Evolutionary conservation across 495 filamentous ascomycete genomes (phyloP).

Genomic region (Penicilliopsis zonata): DNA sequence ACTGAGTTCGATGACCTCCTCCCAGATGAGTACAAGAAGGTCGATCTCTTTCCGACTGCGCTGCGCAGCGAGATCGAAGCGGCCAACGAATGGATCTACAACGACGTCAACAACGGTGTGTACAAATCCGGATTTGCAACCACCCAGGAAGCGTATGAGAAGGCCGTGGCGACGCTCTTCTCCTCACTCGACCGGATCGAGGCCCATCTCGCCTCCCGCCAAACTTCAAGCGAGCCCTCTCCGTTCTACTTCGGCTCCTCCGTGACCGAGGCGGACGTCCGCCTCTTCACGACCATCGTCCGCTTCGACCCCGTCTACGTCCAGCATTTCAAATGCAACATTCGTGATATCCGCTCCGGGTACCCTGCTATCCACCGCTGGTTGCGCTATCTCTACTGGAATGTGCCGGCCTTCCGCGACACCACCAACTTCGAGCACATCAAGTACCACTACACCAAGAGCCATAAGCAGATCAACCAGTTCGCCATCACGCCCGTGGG

Average conservation of each 20-base stretch:
- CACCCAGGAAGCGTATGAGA: constrained; percentile 68
- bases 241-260: constrained; percentile 56
- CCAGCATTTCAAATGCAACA: constrained; percentile 90
- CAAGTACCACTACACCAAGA: constrained; percentile 62
- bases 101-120: constrained; percentile 78
- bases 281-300: constrained; percentile 72
- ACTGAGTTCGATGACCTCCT: constrained; percentile 63
- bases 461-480: constrained; percentile 57
- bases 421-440: constrained; percentile 63
- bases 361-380: constrained; percentile 59
- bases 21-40: constrained; percentile 37
- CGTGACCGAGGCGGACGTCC: constrained; percentile 73
- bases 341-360: constrained; percentile 68
- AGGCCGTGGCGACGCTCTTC: constrained; percentile 56
- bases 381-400: constrained; percentile 60
- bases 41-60: constrained; percentile 50
- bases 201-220: constrained; percentile 41
- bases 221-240: constrained; percentile 12
- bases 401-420: constrained; percentile 44
- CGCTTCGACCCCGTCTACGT: constrained; percentile 85
- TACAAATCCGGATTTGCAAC: constrained; percentile 67
- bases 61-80: constrained; percentile 56
- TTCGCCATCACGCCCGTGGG: constrained; percentile 53
- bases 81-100: constrained; percentile 72
- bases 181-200: constrained; percentile 60